Percentiles rank a stretch among this genome's conserved stretches.
phyloP scores from a whole-genome alignment of 1,284 basidiomycete species.

The Lentinus polychrous region DNA sequence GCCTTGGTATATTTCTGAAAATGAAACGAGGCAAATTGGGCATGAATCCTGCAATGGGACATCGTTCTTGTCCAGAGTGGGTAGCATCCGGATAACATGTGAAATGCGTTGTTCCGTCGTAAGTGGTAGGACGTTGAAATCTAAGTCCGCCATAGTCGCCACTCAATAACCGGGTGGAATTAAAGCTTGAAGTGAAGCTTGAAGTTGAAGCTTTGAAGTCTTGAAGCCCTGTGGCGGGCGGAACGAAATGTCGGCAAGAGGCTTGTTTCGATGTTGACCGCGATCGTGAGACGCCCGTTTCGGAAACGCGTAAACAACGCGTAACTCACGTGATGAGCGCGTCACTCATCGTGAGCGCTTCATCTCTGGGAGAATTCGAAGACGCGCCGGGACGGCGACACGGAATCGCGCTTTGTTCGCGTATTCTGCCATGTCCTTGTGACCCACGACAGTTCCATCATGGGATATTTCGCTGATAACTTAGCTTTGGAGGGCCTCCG shows the following conservation, averaged over 20 bases:
- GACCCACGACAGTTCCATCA: too few species aligned
- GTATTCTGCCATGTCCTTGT: too few species aligned
- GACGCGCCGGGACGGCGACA: too few species aligned
- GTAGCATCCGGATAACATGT: constrained; percentile 33
- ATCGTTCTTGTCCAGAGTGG: constrained; percentile 34
- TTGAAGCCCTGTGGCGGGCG: not conserved
- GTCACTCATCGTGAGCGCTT: not conserved
- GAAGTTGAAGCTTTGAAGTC: not conserved
- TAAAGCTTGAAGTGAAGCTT: not conserved
- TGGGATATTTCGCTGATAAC: too few species aligned
- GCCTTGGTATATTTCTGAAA: constrained; percentile 29
- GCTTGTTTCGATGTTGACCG: constrained; percentile 1
- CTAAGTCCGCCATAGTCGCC: not conserved
- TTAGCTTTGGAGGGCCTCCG: too few species aligned
- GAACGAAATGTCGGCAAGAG: not conserved
- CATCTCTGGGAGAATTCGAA: too few species aligned
- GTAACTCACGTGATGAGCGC: constrained; percentile 16
- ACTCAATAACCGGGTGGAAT: not conserved
- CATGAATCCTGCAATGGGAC: constrained; percentile 47
- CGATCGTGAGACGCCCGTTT: constrained; percentile 4
- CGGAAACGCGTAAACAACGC: constrained; percentile 26
- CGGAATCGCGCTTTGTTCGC: too few species aligned
- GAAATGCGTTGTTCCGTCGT: constrained; percentile 19
- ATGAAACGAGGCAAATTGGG: constrained; percentile 55
- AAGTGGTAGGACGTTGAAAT: constrained; percentile 11